A percentile compares a stretch with the other conserved stretches of the same genome.
phyloP scores from a whole-genome alignment of 306 rosid species.

The Cucurbita argyrosperma region DNA sequence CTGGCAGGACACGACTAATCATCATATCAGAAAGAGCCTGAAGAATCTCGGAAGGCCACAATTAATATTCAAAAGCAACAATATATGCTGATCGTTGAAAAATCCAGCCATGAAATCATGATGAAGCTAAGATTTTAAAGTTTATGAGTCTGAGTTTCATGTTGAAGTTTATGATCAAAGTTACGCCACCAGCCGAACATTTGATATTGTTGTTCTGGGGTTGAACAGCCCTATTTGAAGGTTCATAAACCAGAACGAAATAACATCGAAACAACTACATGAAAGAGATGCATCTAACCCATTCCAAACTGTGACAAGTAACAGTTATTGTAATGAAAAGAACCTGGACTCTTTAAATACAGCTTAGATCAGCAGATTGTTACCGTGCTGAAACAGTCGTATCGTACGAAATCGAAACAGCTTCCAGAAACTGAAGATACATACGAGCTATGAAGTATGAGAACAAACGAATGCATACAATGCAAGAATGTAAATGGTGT shows the following conservation, averaged over 20 bases:
- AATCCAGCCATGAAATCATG: neutral
- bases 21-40: no score
- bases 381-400: neutral
- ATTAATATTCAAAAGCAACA: neutral
- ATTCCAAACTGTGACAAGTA: neutral
- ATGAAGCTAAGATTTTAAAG: neutral
- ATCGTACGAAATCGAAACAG: neutral
- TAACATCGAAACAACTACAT: neutral
- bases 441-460: neutral
- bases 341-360: neutral
- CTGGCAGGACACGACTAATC: no score
- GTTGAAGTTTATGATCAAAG: neutral
- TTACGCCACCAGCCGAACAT: neutral
- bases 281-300: neutral
- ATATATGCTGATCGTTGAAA: neutral
- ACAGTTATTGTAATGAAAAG: neutral
- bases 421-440: neutral
- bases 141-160: neutral
- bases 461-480: neutral
- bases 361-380: neutral
- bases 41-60: no score
- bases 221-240: neutral
- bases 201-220: neutral
- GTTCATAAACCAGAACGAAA: neutral
- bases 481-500: neutral